phyloP scores from a whole-genome alignment of 768 basidiomycete species.

The Trametes coccinea region DNA sequence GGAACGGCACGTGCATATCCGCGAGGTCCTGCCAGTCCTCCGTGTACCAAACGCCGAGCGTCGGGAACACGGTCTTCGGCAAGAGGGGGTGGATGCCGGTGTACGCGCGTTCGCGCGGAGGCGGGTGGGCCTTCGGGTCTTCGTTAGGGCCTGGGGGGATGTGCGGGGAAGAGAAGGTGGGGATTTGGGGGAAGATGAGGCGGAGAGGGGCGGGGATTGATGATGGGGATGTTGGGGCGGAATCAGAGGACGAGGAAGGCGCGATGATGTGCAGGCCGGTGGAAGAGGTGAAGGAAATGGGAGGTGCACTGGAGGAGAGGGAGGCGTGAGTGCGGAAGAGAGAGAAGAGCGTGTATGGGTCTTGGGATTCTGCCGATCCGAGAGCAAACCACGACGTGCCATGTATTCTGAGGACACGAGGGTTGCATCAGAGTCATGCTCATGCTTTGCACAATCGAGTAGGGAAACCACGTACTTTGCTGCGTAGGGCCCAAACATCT shows the following conservation, averaged over 20 bases:
- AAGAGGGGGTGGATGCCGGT: conserved; percentile 66
- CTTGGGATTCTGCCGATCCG: conserved; percentile 42
- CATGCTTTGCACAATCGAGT: neutral
- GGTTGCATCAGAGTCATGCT: neutral
- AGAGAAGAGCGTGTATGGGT: conserved; percentile 72
- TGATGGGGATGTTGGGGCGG: conserved; percentile 6
- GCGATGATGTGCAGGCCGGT: conserved; percentile 26
- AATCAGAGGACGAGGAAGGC: conserved; percentile 12
- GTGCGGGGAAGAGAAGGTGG: conserved; percentile 52
- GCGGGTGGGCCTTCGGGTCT: conserved; percentile 29
- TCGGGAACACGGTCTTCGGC: conserved; percentile 28
- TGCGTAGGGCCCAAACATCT: conserved; percentile 32
- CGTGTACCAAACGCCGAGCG: conserved; percentile 48
- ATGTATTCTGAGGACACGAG: conserved; percentile 23
- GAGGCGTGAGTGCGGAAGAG: conserved; percentile 73
- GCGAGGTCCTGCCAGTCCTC: conserved; percentile 81
- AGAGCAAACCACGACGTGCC: conserved; percentile 48
- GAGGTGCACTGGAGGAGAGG: conserved; percentile 19
- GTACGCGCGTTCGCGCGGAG: conserved; percentile 45
- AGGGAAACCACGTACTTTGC: conserved; percentile 28
- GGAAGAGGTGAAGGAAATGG: conserved; percentile 25
- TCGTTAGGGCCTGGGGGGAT: conserved; percentile 29
- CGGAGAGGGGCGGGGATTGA: conserved; percentile 60
- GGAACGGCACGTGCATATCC: conserved; percentile 64
- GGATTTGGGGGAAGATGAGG: conserved; percentile 71